A percentile compares a stretch with the other conserved stretches of the same genome.
Conservation (phyloP, 2,329 filamentous ascomycete genomes). For the Epichloe aotearoae region DNA sequence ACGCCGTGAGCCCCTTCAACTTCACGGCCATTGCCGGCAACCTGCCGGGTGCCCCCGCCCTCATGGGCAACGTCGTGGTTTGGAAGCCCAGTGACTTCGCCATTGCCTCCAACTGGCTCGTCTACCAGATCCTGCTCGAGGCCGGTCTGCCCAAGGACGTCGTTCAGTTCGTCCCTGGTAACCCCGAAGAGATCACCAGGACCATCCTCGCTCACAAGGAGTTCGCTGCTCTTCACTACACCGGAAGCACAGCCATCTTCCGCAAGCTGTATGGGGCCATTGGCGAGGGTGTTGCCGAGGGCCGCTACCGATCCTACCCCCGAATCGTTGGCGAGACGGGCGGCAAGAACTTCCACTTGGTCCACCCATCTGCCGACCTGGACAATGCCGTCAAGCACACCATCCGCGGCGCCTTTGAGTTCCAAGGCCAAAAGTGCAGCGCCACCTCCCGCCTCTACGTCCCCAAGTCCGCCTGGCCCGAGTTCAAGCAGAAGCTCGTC, state of each 20-base stretch:
- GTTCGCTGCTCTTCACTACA: conserved; percentile 90
- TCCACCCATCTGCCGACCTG: conserved; percentile 66
- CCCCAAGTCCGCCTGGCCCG: conserved; percentile 58
- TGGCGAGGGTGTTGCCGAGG: conserved; percentile 65
- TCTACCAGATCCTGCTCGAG: conserved; percentile 83
- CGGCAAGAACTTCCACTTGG: conserved; percentile 84
- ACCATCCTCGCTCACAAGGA: conserved; percentile 62
- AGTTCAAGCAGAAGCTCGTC: conserved; percentile 54
- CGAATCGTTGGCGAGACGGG: conserved; percentile 84
- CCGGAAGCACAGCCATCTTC: conserved; percentile 85
- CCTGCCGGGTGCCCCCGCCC: conserved; percentile 65
- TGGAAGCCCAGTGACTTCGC: conserved; percentile 94
- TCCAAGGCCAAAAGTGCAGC: conserved; percentile 84
- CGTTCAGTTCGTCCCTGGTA: conserved; percentile 85
- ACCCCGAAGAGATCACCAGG: conserved; percentile 72
- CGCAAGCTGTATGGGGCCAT: conserved; percentile 79
- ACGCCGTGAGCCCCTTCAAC: conserved; percentile 90
- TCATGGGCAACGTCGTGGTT: conserved; percentile 88
- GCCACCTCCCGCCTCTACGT: conserved; percentile 73
- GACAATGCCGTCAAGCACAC: conserved; percentile 71
- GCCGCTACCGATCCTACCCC: conserved; percentile 73
- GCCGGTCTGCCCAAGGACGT: conserved; percentile 81
- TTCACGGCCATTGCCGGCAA: conserved; percentile 93
- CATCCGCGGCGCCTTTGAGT: conserved; percentile 79
- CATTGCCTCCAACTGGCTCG: conserved; percentile 79